phyloP scores from a whole-genome alignment of 78 protist species.

The Dictyostelium capitatum region DNA sequence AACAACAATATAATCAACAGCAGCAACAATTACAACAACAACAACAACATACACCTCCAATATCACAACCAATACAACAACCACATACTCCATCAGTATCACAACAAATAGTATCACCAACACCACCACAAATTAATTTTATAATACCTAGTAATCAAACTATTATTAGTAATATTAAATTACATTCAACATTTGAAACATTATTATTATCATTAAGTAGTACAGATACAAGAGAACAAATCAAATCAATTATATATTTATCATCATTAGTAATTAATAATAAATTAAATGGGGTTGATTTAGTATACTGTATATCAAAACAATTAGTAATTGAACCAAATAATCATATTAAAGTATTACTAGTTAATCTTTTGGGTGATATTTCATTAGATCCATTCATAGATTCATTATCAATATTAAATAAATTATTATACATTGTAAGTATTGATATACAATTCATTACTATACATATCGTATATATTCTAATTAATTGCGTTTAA shows the following conservation, averaged over 20 bases:
- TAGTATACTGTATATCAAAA: constrained; percentile 48
- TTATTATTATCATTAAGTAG: constrained; percentile 10
- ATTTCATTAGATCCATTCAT: constrained; percentile 60
- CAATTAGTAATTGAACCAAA: constrained; percentile 57
- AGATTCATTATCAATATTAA: constrained; percentile 19
- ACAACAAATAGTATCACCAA: not conserved
- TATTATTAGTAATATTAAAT: not conserved
- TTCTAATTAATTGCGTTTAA: too few relatives aligned
- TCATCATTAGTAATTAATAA: constrained; percentile 52
- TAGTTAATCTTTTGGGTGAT: constrained; percentile 16
- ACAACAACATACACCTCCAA: not conserved
- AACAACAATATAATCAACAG: not conserved
- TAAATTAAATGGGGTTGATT: constrained; percentile 37
- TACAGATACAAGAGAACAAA: constrained; percentile 11
- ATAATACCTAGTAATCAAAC: not conserved
- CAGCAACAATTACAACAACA: not conserved
- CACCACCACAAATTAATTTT: not conserved
- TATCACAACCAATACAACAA: not conserved
- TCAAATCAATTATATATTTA: constrained; percentile 23
- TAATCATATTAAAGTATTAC: constrained; percentile 36
- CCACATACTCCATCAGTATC: not conserved
- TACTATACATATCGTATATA: not conserved
- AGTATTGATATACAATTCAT: not conserved
- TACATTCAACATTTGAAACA: constrained; percentile 12
- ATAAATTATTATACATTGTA: constrained; percentile 34